Evolutionary conservation across 176 grass and related monocot genomes (phyloP).

Genomic region (Elymus sibiricus): DNA sequence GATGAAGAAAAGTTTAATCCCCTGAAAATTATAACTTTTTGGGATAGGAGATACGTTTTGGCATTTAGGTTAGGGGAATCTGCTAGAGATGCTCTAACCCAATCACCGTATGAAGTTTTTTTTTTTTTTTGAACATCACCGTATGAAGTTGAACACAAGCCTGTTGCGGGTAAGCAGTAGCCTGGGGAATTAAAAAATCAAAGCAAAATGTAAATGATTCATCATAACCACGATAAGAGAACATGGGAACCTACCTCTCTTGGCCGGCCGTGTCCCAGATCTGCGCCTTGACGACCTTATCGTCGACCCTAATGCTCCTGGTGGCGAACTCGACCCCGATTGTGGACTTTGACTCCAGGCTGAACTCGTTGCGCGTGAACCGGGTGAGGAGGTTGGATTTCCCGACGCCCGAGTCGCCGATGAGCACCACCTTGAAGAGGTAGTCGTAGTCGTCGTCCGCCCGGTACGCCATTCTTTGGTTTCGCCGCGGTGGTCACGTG

Average conservation of each 20-base stretch:
- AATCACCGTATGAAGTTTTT: too few relatives aligned
- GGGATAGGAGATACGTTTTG: too few relatives aligned
- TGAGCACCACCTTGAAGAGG: constrained; percentile 70
- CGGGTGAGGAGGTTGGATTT: constrained; percentile 2
- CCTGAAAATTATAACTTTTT: too few relatives aligned
- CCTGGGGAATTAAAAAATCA: background rate
- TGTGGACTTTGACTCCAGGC: constrained; percentile 84
- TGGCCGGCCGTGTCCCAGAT: constrained; percentile 86
- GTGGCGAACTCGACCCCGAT: constrained; percentile 88
- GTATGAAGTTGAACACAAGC: too few relatives aligned
- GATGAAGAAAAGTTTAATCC: too few relatives aligned
- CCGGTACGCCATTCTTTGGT: constrained; percentile 13
- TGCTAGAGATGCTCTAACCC: too few relatives aligned
- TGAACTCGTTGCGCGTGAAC: constrained; percentile 66
- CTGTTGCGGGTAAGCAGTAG: background rate
- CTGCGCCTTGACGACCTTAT: constrained; percentile 74
- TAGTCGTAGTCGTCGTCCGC: constrained; percentile 30
- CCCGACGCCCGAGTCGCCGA: constrained; percentile 73
- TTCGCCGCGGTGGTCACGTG: background rate
- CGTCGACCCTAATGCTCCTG: constrained; percentile 55
- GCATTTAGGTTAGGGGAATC: too few relatives aligned
- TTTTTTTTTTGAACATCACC: too few relatives aligned
- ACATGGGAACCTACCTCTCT: constrained; percentile 42
- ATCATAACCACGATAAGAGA: background rate
- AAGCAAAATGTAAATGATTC: background rate